Conservation (phyloP, 768 basidiomycete genomes). For the Austroboletus eburneus region DNA sequence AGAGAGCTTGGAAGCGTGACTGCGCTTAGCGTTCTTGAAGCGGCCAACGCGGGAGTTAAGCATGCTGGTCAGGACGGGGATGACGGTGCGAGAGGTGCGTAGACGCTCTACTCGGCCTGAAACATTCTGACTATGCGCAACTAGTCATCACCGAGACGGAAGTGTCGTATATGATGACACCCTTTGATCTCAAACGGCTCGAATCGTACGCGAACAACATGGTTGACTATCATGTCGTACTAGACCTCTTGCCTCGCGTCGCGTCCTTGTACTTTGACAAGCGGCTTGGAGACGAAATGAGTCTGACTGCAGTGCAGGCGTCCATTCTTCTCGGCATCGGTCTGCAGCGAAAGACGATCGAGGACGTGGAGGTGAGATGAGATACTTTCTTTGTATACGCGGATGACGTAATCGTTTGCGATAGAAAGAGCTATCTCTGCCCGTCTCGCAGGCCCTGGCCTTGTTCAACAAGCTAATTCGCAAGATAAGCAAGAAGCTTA, state of each 20-base stretch:
- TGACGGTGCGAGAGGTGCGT: not conserved
- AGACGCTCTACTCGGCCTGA: too few species aligned
- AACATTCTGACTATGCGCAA: not conserved
- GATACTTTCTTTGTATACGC: not conserved
- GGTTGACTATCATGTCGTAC: constrained; percentile 94
- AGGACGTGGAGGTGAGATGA: constrained; percentile 73
- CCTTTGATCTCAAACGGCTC: constrained; percentile 94
- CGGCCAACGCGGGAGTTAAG: constrained; percentile 63
- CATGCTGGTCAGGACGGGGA: constrained; percentile 22
- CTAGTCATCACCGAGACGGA: constrained; percentile 35
- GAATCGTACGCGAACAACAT: constrained; percentile 94
- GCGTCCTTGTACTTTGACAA: constrained; percentile 84
- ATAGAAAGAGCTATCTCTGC: constrained; percentile 75
- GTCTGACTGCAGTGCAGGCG: constrained; percentile 83
- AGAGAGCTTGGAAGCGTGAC: constrained; percentile 88
- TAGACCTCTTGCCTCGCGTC: constrained; percentile 83
- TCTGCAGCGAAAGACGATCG: constrained; percentile 82
- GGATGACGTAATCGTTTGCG: too few species aligned
- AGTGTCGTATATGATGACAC: constrained; percentile 64
- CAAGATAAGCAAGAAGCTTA: constrained; percentile 72
- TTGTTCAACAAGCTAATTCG: constrained; percentile 88
- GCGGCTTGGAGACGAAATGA: constrained; percentile 59
- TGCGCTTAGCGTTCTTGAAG: constrained; percentile 85
- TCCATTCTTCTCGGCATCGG: constrained; percentile 89
- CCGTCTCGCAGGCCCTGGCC: constrained; percentile 84